phyloP scores from a whole-genome alignment of 1,139 yeast species.

The Sugiyamaella japonica region DNA sequence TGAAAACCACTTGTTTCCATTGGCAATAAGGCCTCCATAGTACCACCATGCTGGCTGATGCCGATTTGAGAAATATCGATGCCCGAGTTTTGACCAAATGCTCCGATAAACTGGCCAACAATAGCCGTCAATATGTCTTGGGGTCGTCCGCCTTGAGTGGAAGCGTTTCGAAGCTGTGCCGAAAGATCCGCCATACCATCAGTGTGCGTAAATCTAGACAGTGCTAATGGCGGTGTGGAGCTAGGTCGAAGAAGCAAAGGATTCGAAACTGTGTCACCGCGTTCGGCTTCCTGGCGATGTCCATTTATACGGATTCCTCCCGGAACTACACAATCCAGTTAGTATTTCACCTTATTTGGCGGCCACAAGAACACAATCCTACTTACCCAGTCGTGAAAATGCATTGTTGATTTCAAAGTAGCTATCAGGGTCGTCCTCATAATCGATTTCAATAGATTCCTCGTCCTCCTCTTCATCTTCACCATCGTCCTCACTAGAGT shows the following conservation, averaged over 20 bases:
- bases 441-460: slow-evolving; percentile 22
- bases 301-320: slow-evolving; percentile 16
- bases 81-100: slow-evolving; percentile 21
- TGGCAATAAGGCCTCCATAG: slow-evolving; percentile 21
- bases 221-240: slow-evolving; percentile 9
- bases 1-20: slow-evolving; percentile 17
- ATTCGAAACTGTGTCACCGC: slow-evolving; percentile 26
- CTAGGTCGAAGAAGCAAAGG: slow-evolving; percentile 26
- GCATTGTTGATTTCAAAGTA: slow-evolving; percentile 21
- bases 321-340: slow-evolving; percentile 9
- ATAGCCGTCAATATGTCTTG: slow-evolving; percentile 14
- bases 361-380: not conserved
- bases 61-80: slow-evolving; percentile 21
- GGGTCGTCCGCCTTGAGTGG: slow-evolving; percentile 16
- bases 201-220: slow-evolving; percentile 1
- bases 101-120: slow-evolving; percentile 24
- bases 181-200: slow-evolving; percentile 15
- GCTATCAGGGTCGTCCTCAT: slow-evolving; percentile 21
- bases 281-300: slow-evolving; percentile 10
- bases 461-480: slow-evolving; percentile 32
- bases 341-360: not conserved
- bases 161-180: slow-evolving; percentile 3
- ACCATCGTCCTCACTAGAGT: slow-evolving; percentile 27
- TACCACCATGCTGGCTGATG: slow-evolving; percentile 32
- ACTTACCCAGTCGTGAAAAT: slow-evolving; percentile 21